Base-by-base conservation (phyloP, 2,329 filamentous ascomycete species). In the Aspergillus sp. region DNA sequence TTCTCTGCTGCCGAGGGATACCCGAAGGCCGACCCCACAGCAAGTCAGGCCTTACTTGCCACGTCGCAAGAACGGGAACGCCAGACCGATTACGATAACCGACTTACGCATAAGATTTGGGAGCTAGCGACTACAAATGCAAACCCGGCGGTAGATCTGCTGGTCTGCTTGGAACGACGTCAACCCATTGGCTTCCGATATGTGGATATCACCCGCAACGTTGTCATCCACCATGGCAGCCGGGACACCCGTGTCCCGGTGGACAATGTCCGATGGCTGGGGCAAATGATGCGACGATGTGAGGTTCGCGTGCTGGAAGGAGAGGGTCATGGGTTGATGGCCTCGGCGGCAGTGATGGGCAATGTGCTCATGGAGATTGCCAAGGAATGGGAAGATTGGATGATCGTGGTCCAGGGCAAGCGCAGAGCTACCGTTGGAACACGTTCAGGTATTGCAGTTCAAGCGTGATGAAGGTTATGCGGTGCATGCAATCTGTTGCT, bases 131-230 rank as follows among this genome's bases (percentile, higher is more conserved):
- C 94, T 0, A 89, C 89, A 1, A 90, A 93, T 53, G 92, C 93
- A 2, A 98, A 99, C 72, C 95, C 95, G 0, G 94, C 95, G 0
- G 91, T 96, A 0, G 95, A 99, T 75, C 80, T 99, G 17, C 82
- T 99, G 1, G 91, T 97, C 5, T 99, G 95, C 72, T 83, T 99
- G 1, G 95, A 99, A 76, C 87, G 95, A 21, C 86, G 91, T 28
- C 92, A 96, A 69, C 88, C 91, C 0, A 97, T 99, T 69, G 95
- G 95, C 0, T 99, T 99, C 79, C 88, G 93, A 53, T 99, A 99
- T 72, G 94, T 97, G 17, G 95, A 99, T 73, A 97, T 99, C 66
- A 96, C 90, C 5, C 87, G 92, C 8, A 87, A 91, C 0, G 91
- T 98, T 0, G 89, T 97, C 23, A 97, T 99, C 65, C 94, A 97